Evolutionary conservation across 2,329 filamentous ascomycete genomes (phyloP).

Genomic region (Cadophora luteo-olivacea): DNA sequence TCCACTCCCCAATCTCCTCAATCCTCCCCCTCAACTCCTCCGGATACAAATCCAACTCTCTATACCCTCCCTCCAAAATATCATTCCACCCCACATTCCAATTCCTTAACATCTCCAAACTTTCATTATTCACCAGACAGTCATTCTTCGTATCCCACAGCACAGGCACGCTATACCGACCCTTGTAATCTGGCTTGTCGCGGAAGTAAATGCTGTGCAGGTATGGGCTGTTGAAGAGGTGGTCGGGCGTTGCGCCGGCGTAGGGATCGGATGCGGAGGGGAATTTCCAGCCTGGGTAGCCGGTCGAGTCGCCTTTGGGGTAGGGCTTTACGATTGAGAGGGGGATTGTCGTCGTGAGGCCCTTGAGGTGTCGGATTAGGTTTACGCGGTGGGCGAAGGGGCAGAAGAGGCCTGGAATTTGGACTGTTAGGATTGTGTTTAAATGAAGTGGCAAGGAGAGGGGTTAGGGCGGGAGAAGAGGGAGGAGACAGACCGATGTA

Average conservation of each 20-base stretch:
- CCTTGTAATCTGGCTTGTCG: constrained; percentile 67
- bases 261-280: constrained; percentile 65
- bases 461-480: background rate
- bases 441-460: too few relatives aligned
- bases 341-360: constrained; percentile 81
- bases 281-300: constrained; percentile 74
- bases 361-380: constrained; percentile 88
- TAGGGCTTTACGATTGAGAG: constrained; percentile 57
- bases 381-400: constrained; percentile 73
- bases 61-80: constrained; percentile 53
- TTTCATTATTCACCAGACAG: constrained; percentile 81
- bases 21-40: constrained; percentile 64
- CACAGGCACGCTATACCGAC: constrained; percentile 71
- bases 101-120: constrained; percentile 81
- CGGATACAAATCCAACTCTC: constrained; percentile 70
- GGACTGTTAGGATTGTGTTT: background rate
- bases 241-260: constrained; percentile 64
- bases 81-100: constrained; percentile 62
- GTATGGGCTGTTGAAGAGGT: constrained; percentile 65
- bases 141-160: constrained; percentile 69
- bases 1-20: constrained; percentile 80
- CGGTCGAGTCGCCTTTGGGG: constrained; percentile 67
- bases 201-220: constrained; percentile 71
- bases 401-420: constrained; percentile 57
- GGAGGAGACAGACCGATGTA: constrained; percentile 69